These are phyloP conservation scores for Skeletonema potamos DNA, from an alignment of 108 stramenopile species.

Conservation along the genomic window DNA sequence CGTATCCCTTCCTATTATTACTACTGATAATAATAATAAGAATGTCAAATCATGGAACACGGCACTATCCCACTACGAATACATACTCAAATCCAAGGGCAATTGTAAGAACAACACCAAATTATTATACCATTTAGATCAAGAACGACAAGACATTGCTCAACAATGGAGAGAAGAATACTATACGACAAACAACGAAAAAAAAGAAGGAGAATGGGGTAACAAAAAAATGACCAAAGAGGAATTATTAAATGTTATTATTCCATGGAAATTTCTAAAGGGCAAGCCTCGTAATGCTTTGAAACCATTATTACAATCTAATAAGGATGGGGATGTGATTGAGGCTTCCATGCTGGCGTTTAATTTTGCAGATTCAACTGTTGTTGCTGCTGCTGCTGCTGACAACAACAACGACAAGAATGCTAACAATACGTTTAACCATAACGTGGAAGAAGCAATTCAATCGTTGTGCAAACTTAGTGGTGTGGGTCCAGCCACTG, in stretches of 20 bases:
- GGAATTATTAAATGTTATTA: constrained; percentile 53
- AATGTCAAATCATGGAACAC: neutral
- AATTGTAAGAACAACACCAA: constrained; percentile 36
- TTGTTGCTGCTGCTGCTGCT: too few relatives aligned
- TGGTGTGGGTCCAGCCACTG: constrained; percentile 77
- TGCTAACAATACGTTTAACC: neutral
- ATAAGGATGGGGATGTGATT: constrained; percentile 41
- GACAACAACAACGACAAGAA: too few relatives aligned
- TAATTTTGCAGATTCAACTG: constrained; percentile 14
- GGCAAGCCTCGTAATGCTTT: constrained; percentile 71
- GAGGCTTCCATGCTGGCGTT: constrained; percentile 39
- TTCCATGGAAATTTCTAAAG: constrained; percentile 80
- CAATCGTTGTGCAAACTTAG: constrained; percentile 48
- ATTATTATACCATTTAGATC: constrained; percentile 38
- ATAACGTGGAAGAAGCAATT: constrained; percentile 28
- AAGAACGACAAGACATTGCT: constrained; percentile 8
- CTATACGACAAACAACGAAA: neutral
- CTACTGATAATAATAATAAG: neutral
- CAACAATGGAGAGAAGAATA: neutral
- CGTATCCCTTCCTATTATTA: neutral
- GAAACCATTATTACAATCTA: constrained; percentile 47
- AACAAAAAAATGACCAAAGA: constrained; percentile 44
- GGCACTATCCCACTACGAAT: constrained; percentile 24
- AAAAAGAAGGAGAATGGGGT: neutral
- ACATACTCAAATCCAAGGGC: constrained; percentile 47